Evolutionary conservation across 345 rosid genomes (phyloP).

Genomic region (Erucastrum elatum): DNA sequence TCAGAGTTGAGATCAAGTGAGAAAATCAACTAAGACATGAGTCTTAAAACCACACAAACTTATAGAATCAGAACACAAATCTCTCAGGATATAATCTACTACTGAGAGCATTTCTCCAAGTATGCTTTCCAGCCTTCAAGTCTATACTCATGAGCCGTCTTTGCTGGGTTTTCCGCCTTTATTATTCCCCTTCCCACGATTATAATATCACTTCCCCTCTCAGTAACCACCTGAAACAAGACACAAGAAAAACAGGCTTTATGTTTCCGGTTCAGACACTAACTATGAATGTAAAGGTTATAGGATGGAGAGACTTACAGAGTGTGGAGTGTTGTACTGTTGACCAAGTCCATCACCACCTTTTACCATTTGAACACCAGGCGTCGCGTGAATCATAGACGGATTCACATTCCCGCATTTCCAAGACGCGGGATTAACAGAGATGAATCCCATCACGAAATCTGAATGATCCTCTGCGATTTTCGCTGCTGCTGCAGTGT

Average conservation of each 20-base stretch:
- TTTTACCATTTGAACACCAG: conserved; percentile 93
- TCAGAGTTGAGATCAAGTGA: background rate
- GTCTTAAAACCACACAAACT: conserved; percentile 13
- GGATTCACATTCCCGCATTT: conserved; percentile 79
- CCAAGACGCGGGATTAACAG: conserved; percentile 97
- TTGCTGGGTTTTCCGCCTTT: conserved; percentile 75
- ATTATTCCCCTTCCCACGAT: conserved; percentile 96
- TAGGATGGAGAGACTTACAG: conserved; percentile 64
- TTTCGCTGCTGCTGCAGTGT: conserved; percentile 88
- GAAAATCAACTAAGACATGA: conserved; percentile 21
- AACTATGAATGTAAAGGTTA: background rate
- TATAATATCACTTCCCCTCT: conserved; percentile 94
- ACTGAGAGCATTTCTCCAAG: conserved; percentile 60
- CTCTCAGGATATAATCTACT: conserved; percentile 13
- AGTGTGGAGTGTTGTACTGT: conserved; percentile 91
- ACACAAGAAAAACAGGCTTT: background rate
- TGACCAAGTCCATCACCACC: conserved; percentile 95
- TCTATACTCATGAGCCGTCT: conserved; percentile 78
- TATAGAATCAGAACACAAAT: conserved; percentile 24
- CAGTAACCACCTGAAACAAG: conserved; percentile 62
- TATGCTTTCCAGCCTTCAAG: conserved; percentile 97
- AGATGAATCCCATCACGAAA: conserved; percentile 95
- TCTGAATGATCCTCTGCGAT: conserved; percentile 93
- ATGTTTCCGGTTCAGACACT: background rate
- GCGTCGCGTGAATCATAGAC: conserved; percentile 90